Percentiles rank a stretch among this genome's conserved stretches.
Conservation (phyloP, 1,284 basidiomycete species). For the Neonothopanus nambi region DNA sequence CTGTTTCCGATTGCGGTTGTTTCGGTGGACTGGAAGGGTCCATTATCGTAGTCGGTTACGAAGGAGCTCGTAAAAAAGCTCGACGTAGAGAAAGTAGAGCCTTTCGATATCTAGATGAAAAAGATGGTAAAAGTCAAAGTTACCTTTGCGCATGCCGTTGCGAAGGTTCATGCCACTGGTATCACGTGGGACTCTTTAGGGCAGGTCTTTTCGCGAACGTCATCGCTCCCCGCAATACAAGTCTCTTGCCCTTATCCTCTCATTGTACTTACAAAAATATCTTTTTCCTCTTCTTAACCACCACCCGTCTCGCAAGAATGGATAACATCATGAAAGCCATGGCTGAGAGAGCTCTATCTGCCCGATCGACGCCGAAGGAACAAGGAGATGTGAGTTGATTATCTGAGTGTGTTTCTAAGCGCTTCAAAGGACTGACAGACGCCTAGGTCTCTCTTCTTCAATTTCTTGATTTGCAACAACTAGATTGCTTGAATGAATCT, state of each 20-base stretch:
- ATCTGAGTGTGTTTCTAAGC: background rate
- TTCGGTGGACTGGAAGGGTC: background rate
- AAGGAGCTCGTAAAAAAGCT: no score
- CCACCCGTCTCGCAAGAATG: background rate
- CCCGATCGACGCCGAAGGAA: constrained; percentile 5
- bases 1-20: constrained; percentile 15
- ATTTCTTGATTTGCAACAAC: constrained; percentile 58
- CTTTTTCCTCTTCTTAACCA: background rate
- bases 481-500: constrained; percentile 80
- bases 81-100: no score
- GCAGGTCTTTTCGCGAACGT: constrained; percentile 4
- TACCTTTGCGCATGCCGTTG: no score
- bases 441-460: constrained; percentile 58
- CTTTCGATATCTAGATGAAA: no score
- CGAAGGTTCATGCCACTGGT: no score
- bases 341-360: background rate
- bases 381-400: constrained; percentile 16
- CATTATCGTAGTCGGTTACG: background rate
- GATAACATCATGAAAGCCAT: constrained; percentile 1
- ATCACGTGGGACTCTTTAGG: background rate
- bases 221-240: no score
- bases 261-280: no score
- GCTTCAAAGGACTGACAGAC: background rate
- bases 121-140: no score
- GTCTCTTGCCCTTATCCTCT: no score